A percentile compares a stretch with the other conserved stretches of the same genome.
phyloP scores from a whole-genome alignment of 371 early-diverging fungal genomes.

The Mucor ambiguus region DNA sequence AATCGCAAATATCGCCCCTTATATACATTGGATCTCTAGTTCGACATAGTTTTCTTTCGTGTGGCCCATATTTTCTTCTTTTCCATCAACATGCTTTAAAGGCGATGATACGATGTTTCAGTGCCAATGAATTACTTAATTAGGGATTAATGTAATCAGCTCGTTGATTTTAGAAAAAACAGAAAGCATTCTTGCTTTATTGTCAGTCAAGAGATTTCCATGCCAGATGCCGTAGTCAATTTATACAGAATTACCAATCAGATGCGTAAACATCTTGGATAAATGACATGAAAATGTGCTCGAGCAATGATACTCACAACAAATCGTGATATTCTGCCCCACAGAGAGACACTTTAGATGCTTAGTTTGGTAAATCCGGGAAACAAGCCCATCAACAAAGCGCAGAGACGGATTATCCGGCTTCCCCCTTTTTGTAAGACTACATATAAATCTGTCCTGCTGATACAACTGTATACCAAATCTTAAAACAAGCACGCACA shows the following conservation, averaged over 20 bases:
- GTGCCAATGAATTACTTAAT: too few species aligned
- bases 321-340: background rate
- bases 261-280: too few species aligned
- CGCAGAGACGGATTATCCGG: background rate
- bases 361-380: background rate
- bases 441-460: background rate
- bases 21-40: background rate
- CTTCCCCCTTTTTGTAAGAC: background rate
- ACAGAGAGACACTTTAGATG: background rate
- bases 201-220: background rate
- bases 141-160: too few species aligned
- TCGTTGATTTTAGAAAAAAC: too few species aligned
- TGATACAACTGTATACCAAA: conserved; percentile 2
- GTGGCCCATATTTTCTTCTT: background rate
- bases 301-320: too few species aligned
- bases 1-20: background rate
- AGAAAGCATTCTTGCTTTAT: too few species aligned
- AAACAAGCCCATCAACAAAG: background rate
- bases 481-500: background rate
- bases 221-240: background rate
- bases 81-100: too few species aligned
- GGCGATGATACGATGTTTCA: too few species aligned
- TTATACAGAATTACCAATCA: background rate
- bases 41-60: background rate
- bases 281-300: too few species aligned